Conservation (phyloP, 495 filamentous ascomycete species). For the Penicillium nucicola region DNA sequence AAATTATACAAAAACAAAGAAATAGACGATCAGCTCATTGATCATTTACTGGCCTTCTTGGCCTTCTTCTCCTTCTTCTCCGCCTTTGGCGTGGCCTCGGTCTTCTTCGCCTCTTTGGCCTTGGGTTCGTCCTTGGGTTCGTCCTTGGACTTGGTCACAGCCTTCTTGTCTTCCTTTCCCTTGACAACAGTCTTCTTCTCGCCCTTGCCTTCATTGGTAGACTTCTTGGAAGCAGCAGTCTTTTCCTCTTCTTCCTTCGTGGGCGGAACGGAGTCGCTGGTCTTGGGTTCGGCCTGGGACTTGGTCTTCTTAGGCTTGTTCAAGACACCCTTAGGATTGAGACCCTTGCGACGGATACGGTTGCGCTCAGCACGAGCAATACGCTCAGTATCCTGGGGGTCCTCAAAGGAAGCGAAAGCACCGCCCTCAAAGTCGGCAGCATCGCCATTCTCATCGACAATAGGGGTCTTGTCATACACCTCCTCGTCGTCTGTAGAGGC, state of each 20-base stretch:
- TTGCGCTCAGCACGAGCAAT: slow-evolving; percentile 59
- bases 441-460: slow-evolving; percentile 38
- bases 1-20: slow-evolving; percentile 23
- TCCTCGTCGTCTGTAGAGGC: slow-evolving; percentile 24
- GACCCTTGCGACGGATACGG: slow-evolving; percentile 60
- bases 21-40: slow-evolving; percentile 15
- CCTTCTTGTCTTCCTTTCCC: slow-evolving; percentile 18
- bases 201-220: slow-evolving; percentile 11
- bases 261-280: background rate
- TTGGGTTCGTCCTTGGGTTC: slow-evolving; percentile 21
- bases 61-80: slow-evolving; percentile 28
- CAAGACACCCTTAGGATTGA: slow-evolving; percentile 58
- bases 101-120: background rate
- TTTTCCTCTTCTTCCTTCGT: slow-evolving; percentile 9
- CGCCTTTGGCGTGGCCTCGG: slow-evolving; percentile 9
- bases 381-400: slow-evolving; percentile 58
- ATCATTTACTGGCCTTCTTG: slow-evolving; percentile 41
- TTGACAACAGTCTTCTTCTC: slow-evolving; percentile 18
- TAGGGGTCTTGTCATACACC: slow-evolving; percentile 45
- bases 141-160: slow-evolving; percentile 14
- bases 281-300: slow-evolving; percentile 11
- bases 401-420: slow-evolving; percentile 64
- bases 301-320: slow-evolving; percentile 40
- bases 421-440: slow-evolving; percentile 35
- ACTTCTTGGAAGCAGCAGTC: slow-evolving; percentile 10